Percentiles rank a stretch among this genome's conserved stretches.
phyloP scores from a whole-genome alignment of 495 filamentous ascomycete genomes.

The Aspergillus bertholletiae region DNA sequence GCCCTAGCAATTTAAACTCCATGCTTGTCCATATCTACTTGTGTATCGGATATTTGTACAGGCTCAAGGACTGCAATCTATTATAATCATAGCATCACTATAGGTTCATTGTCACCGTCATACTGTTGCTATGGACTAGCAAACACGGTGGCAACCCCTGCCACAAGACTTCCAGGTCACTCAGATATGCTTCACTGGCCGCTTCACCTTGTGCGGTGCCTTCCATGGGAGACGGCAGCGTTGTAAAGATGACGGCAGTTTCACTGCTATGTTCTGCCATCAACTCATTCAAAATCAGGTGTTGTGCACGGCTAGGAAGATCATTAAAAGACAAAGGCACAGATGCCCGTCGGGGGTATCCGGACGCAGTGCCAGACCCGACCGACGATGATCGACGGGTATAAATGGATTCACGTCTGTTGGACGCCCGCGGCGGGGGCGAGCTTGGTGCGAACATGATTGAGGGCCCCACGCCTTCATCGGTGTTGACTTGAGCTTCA shows the following conservation, averaged over 20 bases:
- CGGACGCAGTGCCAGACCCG: slow-evolving; percentile 33
- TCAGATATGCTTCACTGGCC: slow-evolving; percentile 67
- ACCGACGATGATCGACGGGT: slow-evolving; percentile 31
- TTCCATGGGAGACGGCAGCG: slow-evolving; percentile 72
- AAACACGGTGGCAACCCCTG: slow-evolving; percentile 65
- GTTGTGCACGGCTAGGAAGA: slow-evolving; percentile 75
- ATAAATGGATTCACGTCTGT: slow-evolving; percentile 52
- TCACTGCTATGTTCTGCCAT: slow-evolving; percentile 66
- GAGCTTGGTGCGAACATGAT: slow-evolving; percentile 71
- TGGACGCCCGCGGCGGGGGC: slow-evolving; percentile 32
- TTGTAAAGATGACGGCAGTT: slow-evolving; percentile 81
- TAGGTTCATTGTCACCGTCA: slow-evolving; percentile 85
- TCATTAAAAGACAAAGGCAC: slow-evolving; percentile 80
- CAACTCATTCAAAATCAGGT: slow-evolving; percentile 81
- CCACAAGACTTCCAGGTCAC: slow-evolving; percentile 72
- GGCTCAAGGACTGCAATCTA: background rate
- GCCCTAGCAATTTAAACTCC: background rate
- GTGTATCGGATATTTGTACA: background rate
- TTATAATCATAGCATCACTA: slow-evolving; percentile 27
- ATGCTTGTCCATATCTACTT: background rate
- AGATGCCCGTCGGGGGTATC: slow-evolving; percentile 52
- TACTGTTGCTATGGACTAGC: slow-evolving; percentile 83
- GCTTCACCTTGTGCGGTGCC: slow-evolving; percentile 68
- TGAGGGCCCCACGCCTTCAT: slow-evolving; percentile 63
- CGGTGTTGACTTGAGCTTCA: slow-evolving; percentile 60